Evolutionary conservation across 306 rosid species (phyloP), one percentile per base, ranked within the genome.

Genomic region (Delonix regia): DNA sequence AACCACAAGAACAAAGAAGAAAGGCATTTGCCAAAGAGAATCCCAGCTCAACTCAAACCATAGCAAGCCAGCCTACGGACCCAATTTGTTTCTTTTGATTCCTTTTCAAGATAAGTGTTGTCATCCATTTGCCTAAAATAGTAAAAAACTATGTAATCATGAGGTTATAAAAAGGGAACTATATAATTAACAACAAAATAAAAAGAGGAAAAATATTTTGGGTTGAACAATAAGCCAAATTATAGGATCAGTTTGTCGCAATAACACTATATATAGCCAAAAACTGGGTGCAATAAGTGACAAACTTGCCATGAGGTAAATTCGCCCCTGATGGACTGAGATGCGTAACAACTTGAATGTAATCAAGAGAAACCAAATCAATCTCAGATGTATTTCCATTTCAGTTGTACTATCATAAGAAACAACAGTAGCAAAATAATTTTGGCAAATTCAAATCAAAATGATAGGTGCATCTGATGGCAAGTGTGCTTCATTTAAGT

Each of bases 221-320:
- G n/a, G n/a, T n/a, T n/a, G n/a, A 5, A 38, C 9, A 8, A 38
- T 0, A 38, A 38, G 9, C 9, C 42, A 30, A 30, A 30, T 30
- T 30, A 1, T 30, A 30, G 1, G 33, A 30, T 4, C 33, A 30
- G 33, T 30, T 30, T 1, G 2, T 30, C 33, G 1, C 33, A 30
- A 30, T 30, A 30, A 30, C 33, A 30, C 4, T 30, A 30, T 30
- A 30, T 1, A 30, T 30, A 30, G 33, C 33, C 33, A 30, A 30
- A 30, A 30, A 30, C 33, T 30, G 33, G 33, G 33, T 30, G 33
- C 70, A 56, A n/a, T 6, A 73, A 9, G 76, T 66, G 18, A 53
- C 33, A 67, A 45, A 73, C 73, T 39, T 48, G 65, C 24, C 70
- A 49, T 30, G 74, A 68, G 69, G 69, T 13, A 57, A 55, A 75